Evolutionary conservation across 495 filamentous ascomycete species (phyloP), one percentile per base, ranked within the genome.

Genomic region (Astrocystis sublimbata): DNA sequence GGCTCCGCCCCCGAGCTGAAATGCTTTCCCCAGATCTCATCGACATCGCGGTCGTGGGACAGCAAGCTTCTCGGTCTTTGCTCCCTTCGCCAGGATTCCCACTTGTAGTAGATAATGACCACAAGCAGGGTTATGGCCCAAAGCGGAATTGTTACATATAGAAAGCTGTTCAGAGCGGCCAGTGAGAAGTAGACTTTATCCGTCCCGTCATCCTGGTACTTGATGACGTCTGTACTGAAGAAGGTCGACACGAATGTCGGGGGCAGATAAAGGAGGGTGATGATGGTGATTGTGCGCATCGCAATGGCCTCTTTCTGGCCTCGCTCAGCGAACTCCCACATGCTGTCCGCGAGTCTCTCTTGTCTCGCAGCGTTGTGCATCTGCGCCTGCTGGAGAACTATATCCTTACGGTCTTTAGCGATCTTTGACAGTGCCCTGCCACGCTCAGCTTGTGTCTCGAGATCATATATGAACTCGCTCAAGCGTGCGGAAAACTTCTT

Each of bases 231-330:
- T 7, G 78, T 81, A 60, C 77, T 77, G 61, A 81, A 80, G 57
- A 81, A 76, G 13, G 78, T 79, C 64, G 78, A 79, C 3, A 79
- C 79, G 56, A 80, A 79, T 4, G 78, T 79, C 23, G 71, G 73
- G 0, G 79, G 78, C 5, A 81, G 71, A 53, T 75, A 81, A 4
- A 80, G 45, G 3, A 81, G 63, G 0, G 76, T 80, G 1, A 77
- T 74, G 9, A 77, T 51, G 2, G 76, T 76, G 61, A 81, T 72
- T 50, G 79, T 77, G 9, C 73, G 64, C 65, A 81, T 71, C 3
- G 68, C 68, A 40, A 79, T 67, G 2, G 78, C 67, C 41, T 80
- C 78, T 54, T 54, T 54, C 47, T 60, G 65, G 17, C 51, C 51
- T 12, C 51, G 15, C 30, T 54, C 51, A 12, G 51, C 51, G 26